These are phyloP conservation scores for Acanthamoeba royreba DNA, from an alignment of 208 protist species.

Conservation along the genomic window DNA sequence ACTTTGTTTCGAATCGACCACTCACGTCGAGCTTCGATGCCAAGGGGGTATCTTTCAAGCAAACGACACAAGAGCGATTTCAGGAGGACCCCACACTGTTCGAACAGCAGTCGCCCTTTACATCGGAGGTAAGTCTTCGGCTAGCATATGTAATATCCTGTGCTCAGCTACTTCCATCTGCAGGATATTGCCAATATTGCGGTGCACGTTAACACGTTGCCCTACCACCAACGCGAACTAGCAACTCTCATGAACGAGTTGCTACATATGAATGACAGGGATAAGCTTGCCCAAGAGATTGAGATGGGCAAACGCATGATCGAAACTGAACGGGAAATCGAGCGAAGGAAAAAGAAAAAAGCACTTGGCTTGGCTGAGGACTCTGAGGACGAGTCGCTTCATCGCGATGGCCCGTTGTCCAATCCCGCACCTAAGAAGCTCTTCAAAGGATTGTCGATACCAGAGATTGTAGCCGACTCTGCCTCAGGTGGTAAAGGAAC, in stretches of 20 bases:
- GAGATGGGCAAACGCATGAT: background rate
- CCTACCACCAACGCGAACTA: background rate
- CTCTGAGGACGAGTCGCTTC: background rate
- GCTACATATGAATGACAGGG: background rate
- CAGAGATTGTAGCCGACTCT: too few species aligned
- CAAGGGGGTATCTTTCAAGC: background rate
- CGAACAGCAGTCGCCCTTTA: conserved; percentile 2
- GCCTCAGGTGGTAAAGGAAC: too few species aligned
- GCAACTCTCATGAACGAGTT: background rate
- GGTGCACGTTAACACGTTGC: background rate
- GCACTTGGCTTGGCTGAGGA: background rate
- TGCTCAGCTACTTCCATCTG: background rate
- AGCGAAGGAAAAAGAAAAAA: background rate
- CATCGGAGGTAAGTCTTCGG: background rate
- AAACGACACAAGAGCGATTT: background rate
- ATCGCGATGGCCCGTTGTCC: too few species aligned
- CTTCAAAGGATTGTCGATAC: too few species aligned
- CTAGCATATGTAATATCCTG: background rate
- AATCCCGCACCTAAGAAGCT: too few species aligned
- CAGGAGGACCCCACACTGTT: conserved; percentile 7
- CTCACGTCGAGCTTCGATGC: background rate
- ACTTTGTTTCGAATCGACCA: background rate
- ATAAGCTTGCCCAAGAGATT: background rate
- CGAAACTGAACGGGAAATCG: background rate
- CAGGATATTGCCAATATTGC: background rate